Base-by-base conservation (phyloP, 2,329 filamentous ascomycete species). In the Escovopsis sp. region DNA sequence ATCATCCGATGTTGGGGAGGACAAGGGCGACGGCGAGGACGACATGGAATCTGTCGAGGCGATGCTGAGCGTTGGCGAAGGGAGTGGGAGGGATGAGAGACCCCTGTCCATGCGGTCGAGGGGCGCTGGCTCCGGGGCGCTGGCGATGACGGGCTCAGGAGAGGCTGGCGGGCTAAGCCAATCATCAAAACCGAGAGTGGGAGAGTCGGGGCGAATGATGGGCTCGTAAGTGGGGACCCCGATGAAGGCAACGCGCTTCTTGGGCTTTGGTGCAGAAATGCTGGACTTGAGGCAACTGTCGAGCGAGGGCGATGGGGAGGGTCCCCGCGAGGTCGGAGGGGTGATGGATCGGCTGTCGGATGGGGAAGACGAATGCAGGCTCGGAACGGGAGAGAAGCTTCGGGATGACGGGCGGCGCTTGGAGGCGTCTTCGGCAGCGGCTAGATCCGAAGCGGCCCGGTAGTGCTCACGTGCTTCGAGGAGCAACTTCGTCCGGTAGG, bases 161-260 rank as follows among this genome's bases (percentile, higher is more conserved):
- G 46, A 52, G 18, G 51, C 51, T 26, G 38, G 42, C 10, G 53
- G 49, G 36, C 46, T 41, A 11, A 64, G 58, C 38, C 58, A 59
- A 48, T 69, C 68, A 41, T 72, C 69, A 43, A 73, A 67, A 10
- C 74, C 74, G 6, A 78, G 66, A 0, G 74, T 78, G 2, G 74
- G 74, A 4, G 73, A 77, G 49, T 78, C 74, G 0, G 73, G 74
- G 8, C 74, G 70, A 46, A 75, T 64, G 30, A 67, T 59, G 18
- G 70, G 69, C 49, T 72, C 62, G 12, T 59, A 58, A 12, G 59
- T 48, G 11, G 53, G 54, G n/a, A 47, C 49, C 23, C 63, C 56
- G 33, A 49, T 53, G 44, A 64, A 68, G 33, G 57, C 58, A 30
- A 66, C 62, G 19, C 59, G 59, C 52, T 65, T 66, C 55, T 61